These are phyloP conservation scores for Sporothrix curviconia DNA, from an alignment of 2,329 filamentous ascomycete species.

Conservation along the genomic window DNA sequence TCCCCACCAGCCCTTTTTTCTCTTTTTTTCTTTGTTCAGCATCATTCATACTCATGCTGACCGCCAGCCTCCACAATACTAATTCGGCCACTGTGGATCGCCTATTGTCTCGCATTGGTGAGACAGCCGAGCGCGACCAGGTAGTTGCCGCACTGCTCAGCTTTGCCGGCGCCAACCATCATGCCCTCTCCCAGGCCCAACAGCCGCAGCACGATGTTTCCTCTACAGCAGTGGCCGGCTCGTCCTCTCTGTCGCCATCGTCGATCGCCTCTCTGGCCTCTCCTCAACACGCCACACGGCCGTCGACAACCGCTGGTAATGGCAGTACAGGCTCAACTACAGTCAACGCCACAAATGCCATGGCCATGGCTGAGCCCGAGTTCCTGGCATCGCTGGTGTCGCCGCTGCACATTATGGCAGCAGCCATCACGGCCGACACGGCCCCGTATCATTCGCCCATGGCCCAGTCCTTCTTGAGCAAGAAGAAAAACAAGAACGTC, in stretches of 20 bases:
- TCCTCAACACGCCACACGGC: background rate
- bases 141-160: constrained; percentile 20
- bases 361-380: constrained; percentile 15
- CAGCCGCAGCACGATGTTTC: background rate
- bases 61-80: constrained; percentile 11
- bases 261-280: background rate
- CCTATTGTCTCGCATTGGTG: constrained; percentile 22
- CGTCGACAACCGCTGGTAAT: background rate
- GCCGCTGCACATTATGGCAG: constrained; percentile 22
- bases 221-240: background rate
- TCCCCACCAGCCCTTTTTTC: too few relatives aligned
- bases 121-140: constrained; percentile 22
- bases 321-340: background rate
- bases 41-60: background rate
- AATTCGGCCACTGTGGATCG: constrained; percentile 22
- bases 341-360: background rate
- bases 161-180: constrained; percentile 17
- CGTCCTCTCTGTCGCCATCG: background rate
- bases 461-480: constrained; percentile 8
- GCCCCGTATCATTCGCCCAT: constrained; percentile 14
- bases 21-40: background rate
- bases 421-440: constrained; percentile 19
- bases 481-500: constrained; percentile 7
- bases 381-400: constrained; percentile 18
- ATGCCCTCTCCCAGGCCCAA: background rate